Base-by-base conservation (phyloP, 768 basidiomycete species). In the Boletus sp. region DNA sequence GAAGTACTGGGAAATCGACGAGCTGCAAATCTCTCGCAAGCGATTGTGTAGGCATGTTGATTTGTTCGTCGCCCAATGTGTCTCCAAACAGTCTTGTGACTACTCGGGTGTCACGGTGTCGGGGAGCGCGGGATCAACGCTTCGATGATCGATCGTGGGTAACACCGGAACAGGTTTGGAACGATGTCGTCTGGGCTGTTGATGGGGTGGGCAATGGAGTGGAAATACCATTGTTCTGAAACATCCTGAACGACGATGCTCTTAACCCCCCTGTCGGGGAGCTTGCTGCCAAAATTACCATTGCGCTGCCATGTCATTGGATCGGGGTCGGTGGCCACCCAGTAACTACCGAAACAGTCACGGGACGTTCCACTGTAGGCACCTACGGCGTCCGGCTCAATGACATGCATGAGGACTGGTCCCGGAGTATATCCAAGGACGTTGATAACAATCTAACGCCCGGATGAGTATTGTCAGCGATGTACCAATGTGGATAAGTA, bases 151-250 rank as follows among this genome's bases (percentile, higher is more conserved):
- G 79, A 73, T 17, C 56, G 63, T 1, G 81, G 77, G 65, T 84
- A 88, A 62, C 86, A 90, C 48, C 86, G 69, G 61, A 76, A 70
- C 45, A 90, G 64, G 59, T 87, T 88, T 14, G 75, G 74, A 29
- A 76, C 60, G 29, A 90, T 72, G 58, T 89, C 87, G 32, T 59
- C 57, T 23, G 75, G 70, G 7, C 72, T 66, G 9, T 64, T 35
- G 49, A 87, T 78, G 0, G 83, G 80, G 64, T 88, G 81, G 3
- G 86, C 82, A 57, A 88, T 83, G 5, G 85, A 81, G 62, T 88
- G 89, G 44, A 88, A 75, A 64, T 83, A 88, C 87, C 87, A 90
- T 69, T 90, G 87, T 57, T 90, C 87, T 7, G 75, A 76, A 39
- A 87, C 73, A 52, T 87, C 81, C 11, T 88, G 88, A 8, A 83